These are phyloP conservation scores for Symbiodinium natans DNA, from an alignment of 73 alveolate genomes.

Conservation along the genomic window DNA sequence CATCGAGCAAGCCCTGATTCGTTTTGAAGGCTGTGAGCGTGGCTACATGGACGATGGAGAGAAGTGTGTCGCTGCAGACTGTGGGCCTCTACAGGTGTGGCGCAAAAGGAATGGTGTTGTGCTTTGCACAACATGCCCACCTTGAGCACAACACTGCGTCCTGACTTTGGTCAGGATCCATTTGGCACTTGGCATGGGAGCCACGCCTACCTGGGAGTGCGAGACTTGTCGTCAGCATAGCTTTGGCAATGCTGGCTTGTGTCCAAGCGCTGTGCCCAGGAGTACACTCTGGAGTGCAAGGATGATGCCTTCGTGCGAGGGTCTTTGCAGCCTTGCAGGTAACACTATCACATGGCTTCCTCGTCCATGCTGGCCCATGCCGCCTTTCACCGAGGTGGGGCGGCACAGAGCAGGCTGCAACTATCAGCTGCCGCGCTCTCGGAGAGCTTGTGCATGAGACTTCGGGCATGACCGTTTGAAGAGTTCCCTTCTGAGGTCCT, in stretches of 20 bases:
- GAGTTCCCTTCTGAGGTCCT: conserved; percentile 1
- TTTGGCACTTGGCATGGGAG: conserved; percentile 72
- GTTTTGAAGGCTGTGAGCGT: conserved; percentile 55
- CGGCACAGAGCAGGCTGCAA: conserved; percentile 79
- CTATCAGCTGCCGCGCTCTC: conserved; percentile 37
- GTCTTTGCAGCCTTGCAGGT: neutral
- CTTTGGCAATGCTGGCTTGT: neutral
- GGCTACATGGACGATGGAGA: conserved; percentile 94
- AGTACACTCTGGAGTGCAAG: conserved; percentile 65
- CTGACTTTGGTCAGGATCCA: conserved; percentile 35
- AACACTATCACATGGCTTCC: no score
- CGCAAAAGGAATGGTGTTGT: no score
- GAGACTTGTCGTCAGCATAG: neutral
- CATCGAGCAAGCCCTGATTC: neutral
- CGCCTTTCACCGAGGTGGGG: conserved; percentile 28
- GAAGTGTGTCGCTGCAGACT: conserved; percentile 71
- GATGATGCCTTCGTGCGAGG: conserved; percentile 75
- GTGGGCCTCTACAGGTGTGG: conserved; percentile 55
- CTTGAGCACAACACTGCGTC: neutral
- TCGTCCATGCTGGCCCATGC: no score
- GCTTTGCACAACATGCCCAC: no score
- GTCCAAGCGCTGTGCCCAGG: neutral
- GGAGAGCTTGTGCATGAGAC: neutral
- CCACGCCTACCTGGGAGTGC: conserved; percentile 76
- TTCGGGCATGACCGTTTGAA: neutral